Evolutionary conservation across 2,329 filamentous ascomycete species (phyloP), one percentile per base, ranked within the genome.

Genomic region (Fusarium zealandicum): DNA sequence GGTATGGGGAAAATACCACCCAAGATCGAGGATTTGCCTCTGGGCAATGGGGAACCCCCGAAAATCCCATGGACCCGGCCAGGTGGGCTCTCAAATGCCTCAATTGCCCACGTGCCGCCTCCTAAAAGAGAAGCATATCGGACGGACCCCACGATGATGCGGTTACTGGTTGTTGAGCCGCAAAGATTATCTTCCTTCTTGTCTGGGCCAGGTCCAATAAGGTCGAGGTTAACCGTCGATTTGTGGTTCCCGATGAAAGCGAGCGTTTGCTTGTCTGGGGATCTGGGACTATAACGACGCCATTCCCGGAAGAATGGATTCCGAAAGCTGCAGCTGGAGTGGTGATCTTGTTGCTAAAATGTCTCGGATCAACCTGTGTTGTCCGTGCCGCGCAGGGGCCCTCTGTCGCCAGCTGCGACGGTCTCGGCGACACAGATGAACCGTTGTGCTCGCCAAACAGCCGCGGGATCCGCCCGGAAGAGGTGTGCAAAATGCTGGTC

Each of bases 111-210:
- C 6, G 16, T 36, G 33, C 28, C 45, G 45, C 58, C 51, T 41
- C 49, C 54, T 41, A 49, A 46, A 59, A 44, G 45, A 49, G 52
- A 59, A 44, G 58, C 50, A 61, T 59, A 59, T 52, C 57, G 44
- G 22, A 27, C 2, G 12, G 2, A 59, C 59, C 38, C 58, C 59
- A 62, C 59, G 54, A 30, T 27, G 33, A 55, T 53, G 44, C 36
- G 22, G 17, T 22, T 46, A 9, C 58, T 48, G 45, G 62, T 61
- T 48, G 45, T 61, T 61, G 59, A 63, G 59, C 49, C 59, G 25
- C 59, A 58, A 42, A 40, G 17, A 63, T 30, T 22, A 56, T 39
- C 28, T 38, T 10, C 38, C 14, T 27, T 28, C 14, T 43, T 17
- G 27, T 16, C 11, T 8, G 12, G 17, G 5, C 11, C 11, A 10